Conservation (phyloP, 2,329 filamentous ascomycete genomes). For the Claviceps arundinis region DNA sequence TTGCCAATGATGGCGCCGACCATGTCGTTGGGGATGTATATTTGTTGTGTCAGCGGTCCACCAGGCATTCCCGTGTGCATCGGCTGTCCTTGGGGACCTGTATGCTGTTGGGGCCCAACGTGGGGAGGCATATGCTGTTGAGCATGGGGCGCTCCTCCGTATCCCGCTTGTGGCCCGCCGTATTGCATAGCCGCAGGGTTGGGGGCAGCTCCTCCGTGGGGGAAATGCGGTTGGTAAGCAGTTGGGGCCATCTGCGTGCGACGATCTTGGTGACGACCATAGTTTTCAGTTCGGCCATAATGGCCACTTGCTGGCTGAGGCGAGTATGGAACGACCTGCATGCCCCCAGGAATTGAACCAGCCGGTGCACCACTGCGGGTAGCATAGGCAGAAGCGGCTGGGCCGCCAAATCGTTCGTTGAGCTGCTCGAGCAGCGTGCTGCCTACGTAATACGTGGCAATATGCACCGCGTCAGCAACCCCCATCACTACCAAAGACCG, state of each 20-base stretch:
- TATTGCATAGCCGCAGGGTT: slow-evolving; percentile 63
- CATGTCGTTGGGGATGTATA: slow-evolving; percentile 99
- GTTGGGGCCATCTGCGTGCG: slow-evolving; percentile 63
- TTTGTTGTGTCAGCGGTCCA: slow-evolving; percentile 82
- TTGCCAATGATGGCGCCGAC: slow-evolving; percentile 98
- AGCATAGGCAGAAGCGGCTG: slow-evolving; percentile 93
- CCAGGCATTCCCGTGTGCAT: slow-evolving; percentile 50
- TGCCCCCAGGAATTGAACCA: slow-evolving; percentile 86
- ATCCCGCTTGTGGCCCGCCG: slow-evolving; percentile 59
- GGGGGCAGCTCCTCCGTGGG: slow-evolving; percentile 46
- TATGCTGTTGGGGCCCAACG: slow-evolving; percentile 38
- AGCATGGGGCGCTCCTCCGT: slow-evolving; percentile 63
- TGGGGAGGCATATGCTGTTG: slow-evolving; percentile 59
- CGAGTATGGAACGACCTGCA: slow-evolving; percentile 98
- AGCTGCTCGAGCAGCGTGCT: slow-evolving; percentile 97
- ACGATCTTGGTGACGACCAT: slow-evolving; percentile 57
- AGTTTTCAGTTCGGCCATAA: slow-evolving; percentile 83
- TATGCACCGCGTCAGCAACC: slow-evolving; percentile 95
- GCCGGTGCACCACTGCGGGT: slow-evolving; percentile 87
- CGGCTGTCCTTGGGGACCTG: slow-evolving; percentile 60
- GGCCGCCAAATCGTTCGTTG: slow-evolving; percentile 90
- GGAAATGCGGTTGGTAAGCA: slow-evolving; percentile 60
- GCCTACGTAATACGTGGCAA: slow-evolving; percentile 96
- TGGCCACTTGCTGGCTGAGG: slow-evolving; percentile 87
- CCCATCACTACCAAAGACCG: slow-evolving; percentile 96